Conservation (phyloP, 805 yeast species). For the Candida fluviatilis region DNA sequence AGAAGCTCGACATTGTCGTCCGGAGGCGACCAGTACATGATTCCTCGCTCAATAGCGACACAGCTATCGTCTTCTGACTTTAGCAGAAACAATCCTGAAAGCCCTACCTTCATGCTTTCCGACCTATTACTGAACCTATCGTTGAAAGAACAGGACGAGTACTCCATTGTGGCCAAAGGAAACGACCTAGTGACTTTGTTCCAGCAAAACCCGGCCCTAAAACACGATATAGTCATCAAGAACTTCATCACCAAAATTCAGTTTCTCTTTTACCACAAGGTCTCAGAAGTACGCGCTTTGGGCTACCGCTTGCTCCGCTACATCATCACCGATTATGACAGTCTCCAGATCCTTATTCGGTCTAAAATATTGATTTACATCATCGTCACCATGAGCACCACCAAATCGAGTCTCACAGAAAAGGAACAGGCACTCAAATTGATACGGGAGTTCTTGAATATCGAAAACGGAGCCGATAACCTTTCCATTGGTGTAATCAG, state of each 20-base stretch:
- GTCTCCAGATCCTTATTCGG: constrained; percentile 50
- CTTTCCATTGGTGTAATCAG: constrained; percentile 62
- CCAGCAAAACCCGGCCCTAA: constrained; percentile 49
- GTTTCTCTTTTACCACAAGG: constrained; percentile 52
- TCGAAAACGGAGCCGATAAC: constrained; percentile 46
- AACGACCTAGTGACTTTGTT: constrained; percentile 10
- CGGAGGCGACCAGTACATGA: not conserved
- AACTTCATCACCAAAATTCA: constrained; percentile 58
- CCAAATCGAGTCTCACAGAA: constrained; percentile 51
- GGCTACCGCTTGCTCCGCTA: constrained; percentile 74
- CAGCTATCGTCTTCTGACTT: not conserved
- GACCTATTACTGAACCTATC: constrained; percentile 54
- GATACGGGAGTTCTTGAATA: constrained; percentile 56
- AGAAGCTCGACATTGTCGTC: not conserved
- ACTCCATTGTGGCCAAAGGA: constrained; percentile 51
- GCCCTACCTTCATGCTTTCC: constrained; percentile 56
- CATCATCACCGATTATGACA: constrained; percentile 50
- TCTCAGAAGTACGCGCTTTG: constrained; percentile 63
- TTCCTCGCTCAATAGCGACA: not conserved
- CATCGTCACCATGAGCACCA: constrained; percentile 60
- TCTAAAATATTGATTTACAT: constrained; percentile 60
- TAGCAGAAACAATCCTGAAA: constrained; percentile 6
- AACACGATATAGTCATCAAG: constrained; percentile 58
- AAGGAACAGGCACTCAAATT: constrained; percentile 75
- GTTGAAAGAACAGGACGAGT: constrained; percentile 46